Evolutionary conservation across 208 protist species (phyloP).

Genomic region (Trypanosoma melophagium): DNA sequence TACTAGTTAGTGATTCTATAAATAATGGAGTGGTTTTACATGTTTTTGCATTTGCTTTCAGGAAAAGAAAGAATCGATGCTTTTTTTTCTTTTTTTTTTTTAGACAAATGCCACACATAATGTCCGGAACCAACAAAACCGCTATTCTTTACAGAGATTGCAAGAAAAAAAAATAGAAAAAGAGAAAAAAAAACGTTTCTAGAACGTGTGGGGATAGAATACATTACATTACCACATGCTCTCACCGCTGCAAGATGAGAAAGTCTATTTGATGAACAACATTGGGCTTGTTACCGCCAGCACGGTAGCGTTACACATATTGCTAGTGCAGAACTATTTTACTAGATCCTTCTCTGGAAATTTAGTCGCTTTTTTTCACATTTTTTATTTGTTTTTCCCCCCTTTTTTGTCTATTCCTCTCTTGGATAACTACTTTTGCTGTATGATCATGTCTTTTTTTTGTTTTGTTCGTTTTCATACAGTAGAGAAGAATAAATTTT

Average conservation of each 20-base stretch:
- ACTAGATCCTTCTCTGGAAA: not conserved
- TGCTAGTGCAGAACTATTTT: not conserved
- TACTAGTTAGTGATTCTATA: not conserved
- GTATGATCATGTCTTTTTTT: conserved; percentile 3
- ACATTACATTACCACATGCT: not conserved
- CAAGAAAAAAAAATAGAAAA: not conserved
- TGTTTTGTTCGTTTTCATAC: conserved; percentile 21
- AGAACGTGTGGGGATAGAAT: not conserved
- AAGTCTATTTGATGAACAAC: not conserved
- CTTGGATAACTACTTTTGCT: not conserved
- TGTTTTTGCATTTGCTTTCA: not conserved
- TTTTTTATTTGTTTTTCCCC: conserved; percentile 19
- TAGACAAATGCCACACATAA: not conserved
- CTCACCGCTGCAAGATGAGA: not conserved
- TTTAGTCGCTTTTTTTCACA: conserved; percentile 5
- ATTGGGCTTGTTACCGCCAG: not conserved
- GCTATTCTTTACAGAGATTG: not conserved
- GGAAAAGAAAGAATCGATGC: not conserved
- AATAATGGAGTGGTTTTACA: not conserved
- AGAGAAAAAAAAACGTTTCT: not conserved
- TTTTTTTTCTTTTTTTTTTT: not conserved
- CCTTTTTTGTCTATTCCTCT: conserved; percentile 9
- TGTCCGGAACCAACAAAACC: not conserved
- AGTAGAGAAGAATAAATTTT: not conserved
- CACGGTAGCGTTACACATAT: not conserved